Evolutionary conservation across 495 filamentous ascomycete species (phyloP).

Genomic region (Saxophila tyrrhenica): DNA sequence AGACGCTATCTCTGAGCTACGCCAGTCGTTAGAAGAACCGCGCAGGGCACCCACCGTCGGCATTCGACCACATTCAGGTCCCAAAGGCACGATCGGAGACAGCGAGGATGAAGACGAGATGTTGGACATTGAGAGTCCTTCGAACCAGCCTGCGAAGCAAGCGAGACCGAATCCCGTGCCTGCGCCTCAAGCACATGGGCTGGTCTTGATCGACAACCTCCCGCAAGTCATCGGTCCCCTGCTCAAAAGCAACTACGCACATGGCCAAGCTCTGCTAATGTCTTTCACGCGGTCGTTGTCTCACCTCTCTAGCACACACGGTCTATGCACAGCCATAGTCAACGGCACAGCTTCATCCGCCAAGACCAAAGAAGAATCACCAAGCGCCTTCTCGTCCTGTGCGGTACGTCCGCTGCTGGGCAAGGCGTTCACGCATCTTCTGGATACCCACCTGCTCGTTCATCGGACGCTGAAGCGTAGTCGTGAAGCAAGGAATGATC

Average conservation of each 20-base stretch:
- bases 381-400: slow-evolving; percentile 26
- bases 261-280: slow-evolving; percentile 23
- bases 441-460: slow-evolving; percentile 27
- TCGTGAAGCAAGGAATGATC: neutral
- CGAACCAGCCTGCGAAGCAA: neutral
- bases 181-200: neutral
- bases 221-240: slow-evolving; percentile 35
- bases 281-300: slow-evolving; percentile 27
- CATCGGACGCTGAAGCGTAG: slow-evolving; percentile 9
- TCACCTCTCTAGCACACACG: slow-evolving; percentile 21
- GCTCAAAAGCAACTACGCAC: slow-evolving; percentile 17
- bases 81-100: neutral
- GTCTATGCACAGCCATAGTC: slow-evolving; percentile 27
- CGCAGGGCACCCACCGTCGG: neutral
- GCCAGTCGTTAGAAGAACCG: slow-evolving; percentile 14
- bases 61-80: neutral
- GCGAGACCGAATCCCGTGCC: neutral
- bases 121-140: slow-evolving; percentile 8
- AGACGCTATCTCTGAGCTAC: slow-evolving; percentile 43
- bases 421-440: slow-evolving; percentile 15
- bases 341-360: slow-evolving; percentile 16
- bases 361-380: slow-evolving; percentile 11
- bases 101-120: slow-evolving; percentile 26
- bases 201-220: slow-evolving; percentile 31
- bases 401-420: slow-evolving; percentile 21